Base-by-base conservation (phyloP, 768 basidiomycete species). In the Leucocoprinus leucothites region DNA sequence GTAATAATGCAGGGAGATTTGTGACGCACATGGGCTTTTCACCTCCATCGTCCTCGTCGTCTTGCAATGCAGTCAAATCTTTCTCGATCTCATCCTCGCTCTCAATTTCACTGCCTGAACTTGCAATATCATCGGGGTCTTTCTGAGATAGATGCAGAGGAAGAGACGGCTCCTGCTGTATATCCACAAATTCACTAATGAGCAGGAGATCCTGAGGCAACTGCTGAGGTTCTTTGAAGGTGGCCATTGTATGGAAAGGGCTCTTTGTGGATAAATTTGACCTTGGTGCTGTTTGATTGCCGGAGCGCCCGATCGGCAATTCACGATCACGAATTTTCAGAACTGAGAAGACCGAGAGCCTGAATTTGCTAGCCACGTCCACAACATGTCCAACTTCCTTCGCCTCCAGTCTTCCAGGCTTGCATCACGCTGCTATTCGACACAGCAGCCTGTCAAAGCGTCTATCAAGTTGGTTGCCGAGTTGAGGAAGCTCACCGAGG, bases 391-490 rank as follows among this genome's bases (percentile, higher is more conserved):
- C 69, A 53, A 55, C 48, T 34, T 52, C 45, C 52, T 65, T 57
- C 47, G 41, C 18, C 28, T 34, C 28, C 54, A 43, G 19, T 35
- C 28, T 11, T 2, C 31, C 9, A 13, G 38, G 18, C 18, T 56
- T 26, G 38, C 22, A 26, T 22, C 31, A 28, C 47, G 40, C 31
- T 43, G 28, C 47, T 89, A 87, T 67, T 85, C 87, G 14, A 80
- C 84, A 3, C 53, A 68, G 21, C 40, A 65, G 19, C 59, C 71
- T 3, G 61, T 71, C 51, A 91, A 87, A 65, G 76, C 86, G 0
- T 79, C 89, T 11, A 67, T 92, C 28, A 83, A 86, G 52, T 84
- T 95, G 53, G 86, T 98, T 60, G 89, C 90, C 1, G 84, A 93
- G 68, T 81, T 98, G 40, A 84, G 96, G 60, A 91, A 89, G 69